Base-by-base conservation (phyloP, 2,329 filamentous ascomycete genomes). In the Delphinella strobiligena region DNA sequence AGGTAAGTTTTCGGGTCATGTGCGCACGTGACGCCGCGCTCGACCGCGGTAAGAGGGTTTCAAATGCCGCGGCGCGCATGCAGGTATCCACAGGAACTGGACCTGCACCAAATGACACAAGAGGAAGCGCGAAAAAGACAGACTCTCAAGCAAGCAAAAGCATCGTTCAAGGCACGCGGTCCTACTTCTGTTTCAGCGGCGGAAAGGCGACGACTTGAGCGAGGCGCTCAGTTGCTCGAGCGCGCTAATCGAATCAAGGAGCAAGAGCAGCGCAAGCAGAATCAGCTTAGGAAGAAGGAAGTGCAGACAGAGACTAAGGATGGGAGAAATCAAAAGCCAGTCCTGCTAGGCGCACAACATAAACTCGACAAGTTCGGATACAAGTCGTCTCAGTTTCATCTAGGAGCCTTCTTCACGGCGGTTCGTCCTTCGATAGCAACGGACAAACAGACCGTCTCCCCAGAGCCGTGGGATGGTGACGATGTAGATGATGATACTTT, bases 121-220 rank as follows among this genome's bases (percentile, higher is more conserved):
- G n/a, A n/a, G n/a, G n/a, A n/a, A n/a, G n/a, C n/a, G n/a, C n/a
- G 34, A 36, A 37, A 34, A 29, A 36, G 33, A 32, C 52, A 54
- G 41, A 61, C 58, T 14, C 50, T 51, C 36, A 56, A 55, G 40
- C 55, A 60, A 44, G 56, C 58, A 17, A 59, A 58, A 48, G 54
- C 55, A 4, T 49, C 51, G n/a, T 60, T 49, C 53, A 57, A 56
- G 37, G 45, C 52, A 16, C 54, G 56, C 32, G 52, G 51, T 17
- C 49, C 50, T 15, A 53, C 51, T 8, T 41, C 48, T 16, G 41
- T 61, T 32, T 51, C 54, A 11, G 52, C 51, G 7, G 47, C 47
- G n/a, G 55, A 60, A 39, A 40, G 49, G 42, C 51, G 50, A 38
- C 54, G 54, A 40, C 46, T 61, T 12, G 49, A 56, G 29, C 56